These are phyloP conservation scores for Apiotrichum montevideense DNA, from an alignment of 1,284 basidiomycete genomes.

Conservation along the genomic window DNA sequence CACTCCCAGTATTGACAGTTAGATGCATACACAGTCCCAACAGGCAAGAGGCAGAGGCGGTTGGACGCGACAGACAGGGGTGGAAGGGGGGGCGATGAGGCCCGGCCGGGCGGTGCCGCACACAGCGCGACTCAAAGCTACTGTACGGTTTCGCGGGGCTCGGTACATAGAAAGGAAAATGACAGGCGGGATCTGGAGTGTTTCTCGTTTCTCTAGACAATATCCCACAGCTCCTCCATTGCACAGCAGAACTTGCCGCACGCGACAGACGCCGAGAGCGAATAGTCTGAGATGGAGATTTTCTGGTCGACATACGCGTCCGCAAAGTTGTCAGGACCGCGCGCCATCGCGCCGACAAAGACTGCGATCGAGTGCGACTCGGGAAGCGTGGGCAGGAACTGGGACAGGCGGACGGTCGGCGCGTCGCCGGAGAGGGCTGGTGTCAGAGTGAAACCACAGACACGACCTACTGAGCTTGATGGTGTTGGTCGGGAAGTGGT, in stretches of 20 bases:
- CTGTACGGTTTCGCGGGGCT: neutral
- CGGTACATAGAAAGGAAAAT: no score
- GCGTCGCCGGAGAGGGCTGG: constrained; percentile 88
- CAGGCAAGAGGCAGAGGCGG: neutral
- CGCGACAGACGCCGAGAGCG: constrained; percentile 87
- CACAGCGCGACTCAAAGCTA: neutral
- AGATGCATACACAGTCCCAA: constrained; percentile 20
- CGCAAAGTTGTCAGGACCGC: constrained; percentile 93
- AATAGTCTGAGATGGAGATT: constrained; percentile 92
- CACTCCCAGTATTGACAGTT: constrained; percentile 2
- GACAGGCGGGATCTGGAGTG: no score
- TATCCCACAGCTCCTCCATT: constrained; percentile 59
- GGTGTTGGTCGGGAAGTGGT: constrained; percentile 92
- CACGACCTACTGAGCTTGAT: constrained; percentile 76
- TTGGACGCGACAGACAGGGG: constrained; percentile 3
- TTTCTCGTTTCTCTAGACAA: constrained; percentile 46
- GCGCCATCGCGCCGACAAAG: constrained; percentile 96
- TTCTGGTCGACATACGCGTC: constrained; percentile 93
- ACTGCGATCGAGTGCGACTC: constrained; percentile 85
- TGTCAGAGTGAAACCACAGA: neutral
- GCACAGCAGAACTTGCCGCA: constrained; percentile 80
- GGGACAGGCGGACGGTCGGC: constrained; percentile 70
- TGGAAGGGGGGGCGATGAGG: constrained; percentile 1
- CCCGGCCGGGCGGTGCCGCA: neutral
- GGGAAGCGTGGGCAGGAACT: constrained; percentile 75